Base-by-base conservation (phyloP, 441 rosid genomes). In the Populus tomentosa region DNA sequence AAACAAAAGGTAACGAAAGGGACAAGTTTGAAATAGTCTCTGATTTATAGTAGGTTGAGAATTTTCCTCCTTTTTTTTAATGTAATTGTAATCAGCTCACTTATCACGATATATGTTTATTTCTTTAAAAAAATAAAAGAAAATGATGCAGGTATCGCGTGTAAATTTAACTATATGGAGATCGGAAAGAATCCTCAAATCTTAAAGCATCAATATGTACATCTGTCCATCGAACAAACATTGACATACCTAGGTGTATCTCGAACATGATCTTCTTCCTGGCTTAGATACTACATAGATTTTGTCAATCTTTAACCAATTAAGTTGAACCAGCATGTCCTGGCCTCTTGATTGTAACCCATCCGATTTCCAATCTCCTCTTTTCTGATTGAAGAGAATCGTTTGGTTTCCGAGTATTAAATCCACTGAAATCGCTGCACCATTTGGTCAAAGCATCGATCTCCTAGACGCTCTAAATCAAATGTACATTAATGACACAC, bases 241-340 rank as follows among this genome's bases (percentile, higher is more conserved):
- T 53, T 1, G 21, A 53, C 7, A 53, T 53, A 16, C 21, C 61
- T 13, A 53, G 61, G 21, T 18, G n/a, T 16, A 53, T 53, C 61
- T 53, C 21, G n/a, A 53, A 53, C 38, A 35, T 1, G 38, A 35
- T 35, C 36, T 35, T 35, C 38, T 35, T 61, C 38, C 40, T 53
- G 61, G 61, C 61, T 53, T 53, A 53, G 61, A 53, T 53, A 53
- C 61, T 53, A 6, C 13, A 33, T 74, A 79, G 81, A 79, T 79
- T 75, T 75, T 70, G 67, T 24, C 28, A 70, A 79, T 75, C 68
- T 69, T 32, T 18, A 14, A 36, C 40, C 13, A n/a, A 35, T 35
- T 35, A 36, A 72, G 20, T 16, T 8, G 53, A 69, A 28, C 38
- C 6, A 35, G 38, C 38, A 35, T 35, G 38, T 35, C 7, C 1